Evolutionary conservation across 805 yeast species (phyloP).

Genomic region (Candida incommunis): DNA sequence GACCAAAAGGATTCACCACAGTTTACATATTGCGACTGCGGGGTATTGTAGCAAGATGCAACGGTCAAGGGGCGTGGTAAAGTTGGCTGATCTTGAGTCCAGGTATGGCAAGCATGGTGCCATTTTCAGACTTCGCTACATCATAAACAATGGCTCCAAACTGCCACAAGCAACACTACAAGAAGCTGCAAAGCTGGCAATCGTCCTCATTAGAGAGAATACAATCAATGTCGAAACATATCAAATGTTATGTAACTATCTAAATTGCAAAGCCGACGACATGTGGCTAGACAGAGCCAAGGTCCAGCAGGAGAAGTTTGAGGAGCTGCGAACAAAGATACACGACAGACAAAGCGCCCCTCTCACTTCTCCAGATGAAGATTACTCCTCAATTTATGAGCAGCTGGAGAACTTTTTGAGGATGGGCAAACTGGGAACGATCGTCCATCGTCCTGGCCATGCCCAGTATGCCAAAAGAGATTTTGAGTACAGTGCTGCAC

Average conservation of each 20-base stretch:
- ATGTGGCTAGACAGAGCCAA: neutral
- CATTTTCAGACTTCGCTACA: neutral
- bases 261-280: neutral
- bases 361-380: too few species aligned
- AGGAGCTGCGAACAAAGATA: neutral
- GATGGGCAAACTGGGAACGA: neutral
- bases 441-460: neutral
- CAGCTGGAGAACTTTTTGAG: neutral
- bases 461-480: neutral
- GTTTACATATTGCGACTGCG: too few species aligned
- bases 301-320: neutral
- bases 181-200: neutral
- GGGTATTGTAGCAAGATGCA: too few species aligned
- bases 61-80: too few species aligned
- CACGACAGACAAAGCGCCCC: too few species aligned
- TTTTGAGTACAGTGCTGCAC: neutral
- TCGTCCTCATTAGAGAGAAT: neutral
- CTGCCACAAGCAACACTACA: neutral
- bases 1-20: too few species aligned
- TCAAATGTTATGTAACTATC: neutral
- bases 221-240: neutral
- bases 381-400: too few species aligned
- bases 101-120: conserved; percentile 1
- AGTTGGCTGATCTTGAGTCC: neutral
- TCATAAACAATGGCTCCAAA: neutral